Evolutionary conservation across 2,329 filamentous ascomycete genomes (phyloP).

Genomic region (Cordyceps fumosorosea): DNA sequence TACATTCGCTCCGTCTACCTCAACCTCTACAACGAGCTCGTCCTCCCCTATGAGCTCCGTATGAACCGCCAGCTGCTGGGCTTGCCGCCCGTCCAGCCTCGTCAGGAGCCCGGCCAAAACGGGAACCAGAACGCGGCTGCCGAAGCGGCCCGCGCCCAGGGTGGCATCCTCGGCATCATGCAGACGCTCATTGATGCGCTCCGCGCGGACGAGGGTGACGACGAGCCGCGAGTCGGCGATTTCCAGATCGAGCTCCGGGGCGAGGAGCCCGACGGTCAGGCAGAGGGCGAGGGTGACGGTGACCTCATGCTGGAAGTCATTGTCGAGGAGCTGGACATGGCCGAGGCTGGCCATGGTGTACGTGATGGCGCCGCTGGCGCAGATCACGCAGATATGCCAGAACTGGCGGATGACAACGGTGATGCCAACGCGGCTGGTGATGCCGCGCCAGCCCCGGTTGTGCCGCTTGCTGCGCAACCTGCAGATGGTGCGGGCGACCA

Average conservation of each 20-base stretch:
- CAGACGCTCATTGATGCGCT: conserved; percentile 31
- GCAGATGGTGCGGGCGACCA: conserved; percentile 3
- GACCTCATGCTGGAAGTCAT: conserved; percentile 28
- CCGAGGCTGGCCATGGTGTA: conserved; percentile 24
- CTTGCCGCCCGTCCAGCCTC: conserved; percentile 26
- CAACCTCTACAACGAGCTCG: conserved; percentile 39
- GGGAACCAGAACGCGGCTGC: background rate
- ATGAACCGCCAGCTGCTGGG: conserved; percentile 43
- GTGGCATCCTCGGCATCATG: conserved; percentile 29
- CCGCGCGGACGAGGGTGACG: conserved; percentile 29
- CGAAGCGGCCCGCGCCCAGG: conserved; percentile 13
- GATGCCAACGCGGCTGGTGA: conserved; percentile 1
- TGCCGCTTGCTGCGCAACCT: background rate
- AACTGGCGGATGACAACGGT: background rate
- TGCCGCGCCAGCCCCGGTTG: background rate
- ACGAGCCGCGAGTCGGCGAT: conserved; percentile 3
- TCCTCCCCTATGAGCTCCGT: conserved; percentile 39
- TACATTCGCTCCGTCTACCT: conserved; percentile 39
- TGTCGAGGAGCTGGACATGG: conserved; percentile 25
- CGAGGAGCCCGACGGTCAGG: conserved; percentile 13
- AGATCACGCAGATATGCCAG: conserved; percentile 1
- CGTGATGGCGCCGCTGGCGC: background rate
- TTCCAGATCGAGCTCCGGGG: conserved; percentile 1
- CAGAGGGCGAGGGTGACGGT: conserved; percentile 22
- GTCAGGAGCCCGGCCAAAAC: conserved; percentile 12